phyloP scores from a whole-genome alignment of 1,139 yeast genomes.

The Meyerozyma athensensis region DNA sequence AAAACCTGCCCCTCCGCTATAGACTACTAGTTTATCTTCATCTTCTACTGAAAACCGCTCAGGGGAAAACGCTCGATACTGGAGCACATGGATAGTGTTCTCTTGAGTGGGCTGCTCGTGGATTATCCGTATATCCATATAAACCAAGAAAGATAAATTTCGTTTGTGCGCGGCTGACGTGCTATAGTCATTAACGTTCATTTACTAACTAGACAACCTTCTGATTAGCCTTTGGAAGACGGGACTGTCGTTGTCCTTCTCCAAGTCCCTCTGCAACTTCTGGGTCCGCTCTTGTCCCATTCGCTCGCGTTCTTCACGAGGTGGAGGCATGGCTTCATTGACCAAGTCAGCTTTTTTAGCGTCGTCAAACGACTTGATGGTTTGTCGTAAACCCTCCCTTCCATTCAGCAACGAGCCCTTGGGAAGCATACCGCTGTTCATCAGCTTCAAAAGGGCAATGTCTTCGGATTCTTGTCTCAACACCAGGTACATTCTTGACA shows the following conservation, averaged over 20 bases:
- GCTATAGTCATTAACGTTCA: constrained; percentile 1
- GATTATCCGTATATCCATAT: constrained; percentile 17
- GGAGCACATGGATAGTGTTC: constrained; percentile 33
- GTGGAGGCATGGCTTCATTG: constrained; percentile 91
- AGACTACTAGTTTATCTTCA: constrained; percentile 40
- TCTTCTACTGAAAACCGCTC: constrained; percentile 33
- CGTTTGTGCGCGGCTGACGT: constrained; percentile 1
- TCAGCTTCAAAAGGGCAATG: constrained; percentile 72
- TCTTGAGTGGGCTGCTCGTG: constrained; percentile 37
- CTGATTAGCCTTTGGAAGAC: constrained; percentile 41
- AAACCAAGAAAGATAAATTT: background rate
- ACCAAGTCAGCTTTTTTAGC: constrained; percentile 77
- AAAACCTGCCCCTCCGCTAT: constrained; percentile 33
- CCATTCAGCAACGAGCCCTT: constrained; percentile 86
- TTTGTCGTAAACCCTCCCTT: constrained; percentile 68
- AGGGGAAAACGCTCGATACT: constrained; percentile 38
- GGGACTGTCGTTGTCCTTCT: constrained; percentile 33
- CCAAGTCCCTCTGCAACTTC: constrained; percentile 39
- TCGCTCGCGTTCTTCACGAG: constrained; percentile 49
- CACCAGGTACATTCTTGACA: constrained; percentile 88
- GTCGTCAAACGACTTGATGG: constrained; percentile 74
- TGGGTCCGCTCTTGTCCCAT: constrained; percentile 43
- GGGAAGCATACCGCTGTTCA: constrained; percentile 66
- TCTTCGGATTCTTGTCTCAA: constrained; percentile 86
- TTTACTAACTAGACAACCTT: constrained; percentile 23